phyloP scores from a whole-genome alignment of 2,329 filamentous ascomycete genomes.

The Elsinoe arachidis region DNA sequence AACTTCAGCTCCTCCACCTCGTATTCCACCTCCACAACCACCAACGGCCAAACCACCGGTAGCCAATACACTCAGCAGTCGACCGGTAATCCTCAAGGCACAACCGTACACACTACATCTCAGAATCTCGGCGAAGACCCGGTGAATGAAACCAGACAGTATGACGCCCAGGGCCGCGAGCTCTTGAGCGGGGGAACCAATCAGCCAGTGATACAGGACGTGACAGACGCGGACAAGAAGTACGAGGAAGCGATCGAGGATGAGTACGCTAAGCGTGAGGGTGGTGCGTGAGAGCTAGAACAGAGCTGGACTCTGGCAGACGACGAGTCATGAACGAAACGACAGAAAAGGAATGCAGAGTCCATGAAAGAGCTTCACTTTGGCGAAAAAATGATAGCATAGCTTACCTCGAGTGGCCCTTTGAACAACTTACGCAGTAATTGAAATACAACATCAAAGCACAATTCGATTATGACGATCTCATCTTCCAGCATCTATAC shows the following conservation, averaged over 20 bases:
- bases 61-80: slow-evolving; percentile 19
- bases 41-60: slow-evolving; percentile 20
- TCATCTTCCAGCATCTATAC: no score
- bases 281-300: slow-evolving; percentile 27
- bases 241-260: slow-evolving; percentile 36
- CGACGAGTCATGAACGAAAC: background rate
- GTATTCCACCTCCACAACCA: slow-evolving; percentile 19
- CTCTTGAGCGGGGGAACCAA: slow-evolving; percentile 15
- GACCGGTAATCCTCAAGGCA: slow-evolving; percentile 21
- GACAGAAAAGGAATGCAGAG: background rate
- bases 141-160: slow-evolving; percentile 23
- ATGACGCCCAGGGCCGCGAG: slow-evolving; percentile 25
- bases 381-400: slow-evolving; percentile 3
- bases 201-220: slow-evolving; percentile 19
- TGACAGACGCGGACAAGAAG: slow-evolving; percentile 29
- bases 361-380: slow-evolving; percentile 11
- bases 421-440: background rate
- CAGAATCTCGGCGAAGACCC: slow-evolving; percentile 26
- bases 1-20: slow-evolving; percentile 20
- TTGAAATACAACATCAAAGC: background rate
- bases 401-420: background rate
- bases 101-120: slow-evolving; percentile 21
- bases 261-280: slow-evolving; percentile 38
- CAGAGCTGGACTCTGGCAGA: background rate
- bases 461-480: no score